These are phyloP conservation scores for Nannochloropsis gaditana DNA, from an alignment of 108 stramenopile genomes.

Conservation along the genomic window DNA sequence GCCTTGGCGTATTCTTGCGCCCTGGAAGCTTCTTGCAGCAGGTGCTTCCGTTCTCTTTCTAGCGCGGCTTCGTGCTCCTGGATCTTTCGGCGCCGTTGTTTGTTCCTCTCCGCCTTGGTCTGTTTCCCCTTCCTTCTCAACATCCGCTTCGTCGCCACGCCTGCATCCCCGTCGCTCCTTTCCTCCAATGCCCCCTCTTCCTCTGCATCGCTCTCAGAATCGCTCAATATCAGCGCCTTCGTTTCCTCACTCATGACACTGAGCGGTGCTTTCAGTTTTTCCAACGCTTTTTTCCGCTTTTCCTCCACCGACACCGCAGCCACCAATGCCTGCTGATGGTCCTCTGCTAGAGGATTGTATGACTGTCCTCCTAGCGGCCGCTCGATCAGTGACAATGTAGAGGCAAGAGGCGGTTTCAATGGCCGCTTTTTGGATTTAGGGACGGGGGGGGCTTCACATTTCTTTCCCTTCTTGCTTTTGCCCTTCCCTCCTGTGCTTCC, in stretches of 20 bases:
- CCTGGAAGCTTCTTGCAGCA: neutral
- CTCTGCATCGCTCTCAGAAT: neutral
- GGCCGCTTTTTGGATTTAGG: neutral
- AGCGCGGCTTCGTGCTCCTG: neutral
- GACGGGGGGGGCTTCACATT: neutral
- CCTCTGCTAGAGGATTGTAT: neutral
- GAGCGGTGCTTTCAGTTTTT: neutral
- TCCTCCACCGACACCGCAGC: neutral
- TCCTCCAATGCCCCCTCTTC: neutral
- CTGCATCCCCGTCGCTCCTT: neutral
- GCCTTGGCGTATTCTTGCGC: neutral
- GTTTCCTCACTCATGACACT: neutral
- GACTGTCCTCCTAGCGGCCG: neutral
- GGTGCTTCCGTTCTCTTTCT: neutral
- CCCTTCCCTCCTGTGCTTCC: neutral
- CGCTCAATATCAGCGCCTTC: constrained; percentile 4
- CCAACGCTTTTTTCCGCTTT: neutral
- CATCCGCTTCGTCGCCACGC: neutral
- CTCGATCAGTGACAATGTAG: neutral
- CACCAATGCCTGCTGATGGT: neutral
- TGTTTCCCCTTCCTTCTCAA: neutral
- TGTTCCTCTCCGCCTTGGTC: constrained; percentile 6
- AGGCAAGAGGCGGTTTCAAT: neutral
- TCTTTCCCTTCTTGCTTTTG: neutral
- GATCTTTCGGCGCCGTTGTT: neutral